These are phyloP conservation scores for Tulasnella sp. DNA, from an alignment of 768 basidiomycete genomes.

Conservation along the genomic window DNA sequence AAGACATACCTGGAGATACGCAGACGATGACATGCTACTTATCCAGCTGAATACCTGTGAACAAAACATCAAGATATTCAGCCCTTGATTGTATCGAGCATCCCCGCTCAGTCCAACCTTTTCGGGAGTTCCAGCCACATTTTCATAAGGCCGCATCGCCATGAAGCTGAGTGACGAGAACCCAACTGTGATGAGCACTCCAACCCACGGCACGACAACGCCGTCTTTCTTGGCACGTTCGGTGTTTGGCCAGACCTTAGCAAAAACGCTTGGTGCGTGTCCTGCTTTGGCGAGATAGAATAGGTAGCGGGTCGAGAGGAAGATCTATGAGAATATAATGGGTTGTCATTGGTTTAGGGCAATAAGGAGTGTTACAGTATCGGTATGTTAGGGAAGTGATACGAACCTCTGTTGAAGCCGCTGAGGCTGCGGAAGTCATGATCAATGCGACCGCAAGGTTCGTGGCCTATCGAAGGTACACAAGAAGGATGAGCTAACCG, in stretches of 20 bases:
- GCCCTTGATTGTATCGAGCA: background rate
- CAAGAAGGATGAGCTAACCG: background rate
- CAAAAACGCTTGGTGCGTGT: constrained; percentile 18
- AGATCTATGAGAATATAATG: background rate
- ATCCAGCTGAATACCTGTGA: constrained; percentile 12
- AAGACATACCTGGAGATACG: background rate
- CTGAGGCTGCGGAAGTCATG: constrained; percentile 3
- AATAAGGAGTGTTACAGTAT: background rate
- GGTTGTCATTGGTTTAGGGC: background rate
- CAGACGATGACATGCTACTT: background rate
- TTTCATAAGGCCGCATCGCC: background rate
- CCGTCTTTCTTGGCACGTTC: background rate
- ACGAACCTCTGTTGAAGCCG: constrained; percentile 3
- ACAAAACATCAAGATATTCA: background rate
- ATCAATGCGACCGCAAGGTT: background rate
- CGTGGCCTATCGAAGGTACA: background rate
- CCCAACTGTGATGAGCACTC: background rate
- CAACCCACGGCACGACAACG: background rate
- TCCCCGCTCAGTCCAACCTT: background rate
- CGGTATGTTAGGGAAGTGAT: background rate
- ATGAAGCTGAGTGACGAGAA: background rate
- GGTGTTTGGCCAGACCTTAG: background rate
- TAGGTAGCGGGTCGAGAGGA: constrained; percentile 9
- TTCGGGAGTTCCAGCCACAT: background rate
- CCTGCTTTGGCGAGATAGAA: constrained; percentile 16